phyloP scores from a whole-genome alignment of 108 stramenopile genomes.

The Nitzschia palea region DNA sequence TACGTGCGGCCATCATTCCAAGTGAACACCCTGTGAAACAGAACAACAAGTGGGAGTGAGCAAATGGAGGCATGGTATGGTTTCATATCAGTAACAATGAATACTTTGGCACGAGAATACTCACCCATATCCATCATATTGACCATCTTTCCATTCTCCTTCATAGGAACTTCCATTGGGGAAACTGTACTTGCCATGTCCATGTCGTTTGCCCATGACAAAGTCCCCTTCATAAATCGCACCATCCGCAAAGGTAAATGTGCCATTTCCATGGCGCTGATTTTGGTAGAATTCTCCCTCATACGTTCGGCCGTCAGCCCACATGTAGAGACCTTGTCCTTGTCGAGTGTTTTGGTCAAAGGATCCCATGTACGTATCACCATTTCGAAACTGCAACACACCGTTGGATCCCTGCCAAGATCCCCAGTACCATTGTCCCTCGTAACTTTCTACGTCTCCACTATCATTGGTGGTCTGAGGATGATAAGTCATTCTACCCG shows the following conservation, averaged over 20 bases:
- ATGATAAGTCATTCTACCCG: constrained; percentile 19
- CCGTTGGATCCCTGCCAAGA: constrained; percentile 29
- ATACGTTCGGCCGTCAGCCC: constrained; percentile 38
- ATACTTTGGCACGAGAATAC: background rate
- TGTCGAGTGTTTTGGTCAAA: constrained; percentile 37
- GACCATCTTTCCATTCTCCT: constrained; percentile 46
- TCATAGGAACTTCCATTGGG: constrained; percentile 18
- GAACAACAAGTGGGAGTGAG: background rate
- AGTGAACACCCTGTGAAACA: background rate
- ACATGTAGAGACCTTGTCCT: constrained; percentile 35
- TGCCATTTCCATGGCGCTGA: constrained; percentile 29
- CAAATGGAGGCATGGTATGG: too few species aligned
- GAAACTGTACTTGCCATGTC: constrained; percentile 10
- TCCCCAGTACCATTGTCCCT: constrained; percentile 39
- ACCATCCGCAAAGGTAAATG: constrained; percentile 32
- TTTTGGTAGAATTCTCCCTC: constrained; percentile 22
- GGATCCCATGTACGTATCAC: constrained; percentile 42
- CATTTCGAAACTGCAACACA: constrained; percentile 17
- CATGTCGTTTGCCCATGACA: constrained; percentile 6
- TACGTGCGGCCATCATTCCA: constrained; percentile 30
- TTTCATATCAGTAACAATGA: background rate
- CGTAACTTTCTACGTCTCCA: constrained; percentile 49
- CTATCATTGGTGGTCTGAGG: constrained; percentile 34
- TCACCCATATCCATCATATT: constrained; percentile 32
- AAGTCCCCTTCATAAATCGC: constrained; percentile 35